Conservation (phyloP, 805 yeast species). For the Kurtzmaniella fragi region DNA sequence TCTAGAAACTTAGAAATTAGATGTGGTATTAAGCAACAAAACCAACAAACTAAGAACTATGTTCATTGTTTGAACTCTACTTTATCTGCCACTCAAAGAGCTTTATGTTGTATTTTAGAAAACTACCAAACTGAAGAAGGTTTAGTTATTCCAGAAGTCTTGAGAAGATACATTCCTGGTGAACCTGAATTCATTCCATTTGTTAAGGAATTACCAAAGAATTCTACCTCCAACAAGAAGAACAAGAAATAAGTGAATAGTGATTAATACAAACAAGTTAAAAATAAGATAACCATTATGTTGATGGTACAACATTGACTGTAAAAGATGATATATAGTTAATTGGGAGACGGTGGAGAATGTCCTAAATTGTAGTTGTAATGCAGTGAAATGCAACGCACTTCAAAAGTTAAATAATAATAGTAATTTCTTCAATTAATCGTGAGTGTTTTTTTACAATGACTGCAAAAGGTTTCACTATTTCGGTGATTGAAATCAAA, state of each 20-base stretch:
- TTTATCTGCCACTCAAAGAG: slow-evolving; percentile 96
- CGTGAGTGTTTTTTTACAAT: too few relatives aligned
- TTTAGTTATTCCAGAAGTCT: slow-evolving; percentile 86
- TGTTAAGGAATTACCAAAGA: slow-evolving; percentile 88
- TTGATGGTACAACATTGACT: too few relatives aligned
- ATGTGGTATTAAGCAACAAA: slow-evolving; percentile 95
- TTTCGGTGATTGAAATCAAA: too few relatives aligned
- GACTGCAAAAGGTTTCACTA: too few relatives aligned
- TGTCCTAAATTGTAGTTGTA: too few relatives aligned
- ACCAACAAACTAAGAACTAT: slow-evolving; percentile 93
- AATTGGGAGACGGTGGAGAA: too few relatives aligned
- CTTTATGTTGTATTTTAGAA: slow-evolving; percentile 94
- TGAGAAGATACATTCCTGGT: slow-evolving; percentile 95
- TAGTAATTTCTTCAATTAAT: too few relatives aligned
- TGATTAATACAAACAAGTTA: neutral
- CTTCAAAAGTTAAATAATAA: too few relatives aligned
- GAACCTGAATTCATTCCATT: slow-evolving; percentile 96
- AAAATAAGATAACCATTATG: too few relatives aligned
- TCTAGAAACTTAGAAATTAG: slow-evolving; percentile 97
- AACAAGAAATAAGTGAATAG: slow-evolving; percentile 20
- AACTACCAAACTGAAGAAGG: slow-evolving; percentile 98
- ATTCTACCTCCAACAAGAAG: slow-evolving; percentile 76
- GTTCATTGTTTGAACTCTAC: slow-evolving; percentile 98
- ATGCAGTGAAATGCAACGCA: too few relatives aligned
- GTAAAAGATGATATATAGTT: too few relatives aligned